Evolutionary conservation across 148 eudicot genomes (phyloP), one percentile per base, ranked within the genome.

Genomic region (Amaranthus cruentus): DNA sequence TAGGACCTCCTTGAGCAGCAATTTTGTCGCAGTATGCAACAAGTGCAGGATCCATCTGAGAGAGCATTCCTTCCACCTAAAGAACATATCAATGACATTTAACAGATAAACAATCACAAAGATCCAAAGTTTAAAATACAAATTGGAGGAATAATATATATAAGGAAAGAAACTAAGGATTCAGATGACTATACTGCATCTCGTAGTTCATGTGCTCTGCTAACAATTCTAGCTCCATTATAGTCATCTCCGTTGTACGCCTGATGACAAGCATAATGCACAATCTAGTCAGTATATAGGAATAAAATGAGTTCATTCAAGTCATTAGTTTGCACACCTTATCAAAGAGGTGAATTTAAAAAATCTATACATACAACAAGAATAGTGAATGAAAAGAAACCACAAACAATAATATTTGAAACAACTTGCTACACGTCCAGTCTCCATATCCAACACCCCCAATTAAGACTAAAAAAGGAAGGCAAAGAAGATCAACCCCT

Each of bases 211-310:
- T 88, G 75, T 69, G 99, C 99, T 85, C 99, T 85, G 81, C 99
- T 96, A 67, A 96, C 99, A 78, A 96, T 96, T 78, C 99, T 88
- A 73, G 99, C 91, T 79, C 99, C 99, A 78, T 89, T 96, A 84
- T 96, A 96, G 80, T 96, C 99, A 78, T 96, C 88, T 73, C 99
- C 96, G 52, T 96, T 96, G 72, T 96, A 96, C 70, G 70, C 91
- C 99, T 96, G 88, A 69, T 4, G 88, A 69, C 2, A 75, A 59
- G 6, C 61, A 69, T 9, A 70, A 73, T 58, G 73, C 73, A 65
- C 1, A 11, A 46, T 44, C 50, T 57, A 62, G 78, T 71, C 51
- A 70, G 44, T 43, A 74, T 10, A 49, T 10, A 49, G 47, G 38
- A 44, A 69, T 28, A 55, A 1, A 28, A 54, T 28, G 38, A 28